Evolutionary conservation across 129 eudicot genomes (phyloP), one percentile per base, ranked within the genome.

Genomic region (Solidago caesia): DNA sequence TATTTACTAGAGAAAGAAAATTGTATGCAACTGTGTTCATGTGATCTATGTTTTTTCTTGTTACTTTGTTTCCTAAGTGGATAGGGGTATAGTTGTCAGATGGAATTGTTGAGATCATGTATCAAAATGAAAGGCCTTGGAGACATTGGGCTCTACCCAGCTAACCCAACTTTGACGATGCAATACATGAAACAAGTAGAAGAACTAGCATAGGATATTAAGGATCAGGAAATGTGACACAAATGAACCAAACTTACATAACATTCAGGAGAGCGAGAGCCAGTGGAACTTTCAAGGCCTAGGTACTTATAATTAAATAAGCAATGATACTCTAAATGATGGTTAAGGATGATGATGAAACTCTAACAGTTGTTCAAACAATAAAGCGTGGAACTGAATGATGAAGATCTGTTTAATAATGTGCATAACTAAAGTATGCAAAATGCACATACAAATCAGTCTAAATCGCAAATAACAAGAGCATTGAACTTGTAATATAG

Each of bases 381-480:
- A 53, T 53, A 53, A n/a, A 53, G 15, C 21, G 15, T 13, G 59
- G 15, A 53, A 53, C 6, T 53, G 25, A 21, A 53, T 53, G 15
- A 53, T 15, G 11, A 56, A 16, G 61, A 56, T 56, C 21, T 15
- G 27, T 55, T 55, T 55, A 26, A 44, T 39, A 57, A 25, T 56
- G 55, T 59, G 68, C 44, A 14, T 58, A 77, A 70, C 47, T 72
- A 21, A 21, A 21, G 21, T 58, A 48, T 74, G 72, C 42, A 33
- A 59, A 21, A 39, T 64, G 66, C 39, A 59, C 62, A 58, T 51
- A 43, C 49, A 15, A 25, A 71, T 29, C 69, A 80, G 64, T 77
- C 49, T 14, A 74, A 63, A 33, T 67, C 29, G 29, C 26, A 15
- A 79, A 70, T 62, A 75, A 67, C 52, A 64, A 16, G 13, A 56